Evolutionary conservation across 2,329 filamentous ascomycete genomes (phyloP).

Genomic region (Exophiala phaeomuriformis): DNA sequence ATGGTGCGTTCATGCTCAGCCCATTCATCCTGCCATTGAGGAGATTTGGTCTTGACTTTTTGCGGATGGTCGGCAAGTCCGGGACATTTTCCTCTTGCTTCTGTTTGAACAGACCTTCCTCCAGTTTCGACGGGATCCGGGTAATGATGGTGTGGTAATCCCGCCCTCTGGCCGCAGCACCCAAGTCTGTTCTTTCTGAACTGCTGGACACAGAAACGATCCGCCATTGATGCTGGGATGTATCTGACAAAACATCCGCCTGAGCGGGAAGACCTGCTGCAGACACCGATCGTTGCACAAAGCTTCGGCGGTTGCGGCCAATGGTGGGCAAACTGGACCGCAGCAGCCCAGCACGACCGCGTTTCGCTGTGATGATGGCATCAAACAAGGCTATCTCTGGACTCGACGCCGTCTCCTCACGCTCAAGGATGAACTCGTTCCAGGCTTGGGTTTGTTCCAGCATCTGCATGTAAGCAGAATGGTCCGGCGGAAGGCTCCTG

Average conservation of each 20-base stretch:
- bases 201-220: constrained; percentile 53
- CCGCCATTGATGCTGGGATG: constrained; percentile 57
- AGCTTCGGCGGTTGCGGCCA: constrained; percentile 17
- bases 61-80: constrained; percentile 13
- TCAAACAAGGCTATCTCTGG: constrained; percentile 53
- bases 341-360: constrained; percentile 50
- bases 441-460: constrained; percentile 60
- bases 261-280: constrained; percentile 19
- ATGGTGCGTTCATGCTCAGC: constrained; percentile 24
- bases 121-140: constrained; percentile 71
- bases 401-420: constrained; percentile 47
- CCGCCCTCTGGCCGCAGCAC: constrained; percentile 31
- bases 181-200: constrained; percentile 35
- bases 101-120: constrained; percentile 54
- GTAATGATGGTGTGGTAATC: constrained; percentile 57
- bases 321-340: constrained; percentile 14
- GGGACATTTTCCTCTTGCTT: constrained; percentile 20
- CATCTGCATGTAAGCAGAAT: constrained; percentile 56
- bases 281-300: constrained; percentile 32
- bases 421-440: constrained; percentile 59
- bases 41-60: constrained; percentile 11
- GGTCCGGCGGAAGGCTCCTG: constrained; percentile 56
- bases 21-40: constrained; percentile 22
- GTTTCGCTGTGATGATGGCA: constrained; percentile 58
- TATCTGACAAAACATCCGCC: constrained; percentile 55